phyloP scores from a whole-genome alignment of 441 rosid species.

The Hura crepitans region DNA sequence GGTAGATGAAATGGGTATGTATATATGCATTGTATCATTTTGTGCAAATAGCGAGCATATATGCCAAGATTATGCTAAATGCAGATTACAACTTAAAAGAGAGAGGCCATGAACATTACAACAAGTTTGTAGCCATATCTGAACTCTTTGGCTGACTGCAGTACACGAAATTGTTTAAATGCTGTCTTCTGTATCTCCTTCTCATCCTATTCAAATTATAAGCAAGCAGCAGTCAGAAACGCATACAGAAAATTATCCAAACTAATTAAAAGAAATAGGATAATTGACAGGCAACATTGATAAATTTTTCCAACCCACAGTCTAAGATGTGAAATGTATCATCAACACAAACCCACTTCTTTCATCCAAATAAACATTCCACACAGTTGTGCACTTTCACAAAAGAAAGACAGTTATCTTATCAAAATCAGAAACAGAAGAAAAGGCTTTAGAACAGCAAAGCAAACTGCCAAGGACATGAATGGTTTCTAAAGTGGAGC shows the following conservation, averaged over 20 bases:
- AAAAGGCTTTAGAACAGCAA: neutral
- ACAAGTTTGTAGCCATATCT: constrained; percentile 96
- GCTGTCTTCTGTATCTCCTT: constrained; percentile 88
- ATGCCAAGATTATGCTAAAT: neutral
- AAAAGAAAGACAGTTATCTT: neutral
- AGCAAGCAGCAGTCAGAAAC: constrained; percentile 9
- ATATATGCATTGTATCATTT: neutral
- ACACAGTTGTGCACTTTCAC: neutral
- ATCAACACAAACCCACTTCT: neutral
- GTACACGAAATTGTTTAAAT: constrained; percentile 57
- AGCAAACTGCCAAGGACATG: neutral
- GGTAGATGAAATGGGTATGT: neutral
- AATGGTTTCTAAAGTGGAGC: neutral
- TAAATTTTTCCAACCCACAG: neutral
- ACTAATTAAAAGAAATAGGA: neutral
- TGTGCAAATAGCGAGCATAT: neutral
- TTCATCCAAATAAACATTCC: neutral
- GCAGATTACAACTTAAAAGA: neutral
- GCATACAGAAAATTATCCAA: constrained; percentile 5
- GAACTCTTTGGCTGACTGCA: constrained; percentile 66
- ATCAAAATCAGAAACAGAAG: neutral
- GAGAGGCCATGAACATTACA: constrained; percentile 42
- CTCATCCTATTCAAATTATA: constrained; percentile 56
- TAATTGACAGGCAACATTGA: neutral
- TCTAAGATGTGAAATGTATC: neutral